Conservation (phyloP, 106 monocot species). For the Narthecium ossifragum region DNA sequence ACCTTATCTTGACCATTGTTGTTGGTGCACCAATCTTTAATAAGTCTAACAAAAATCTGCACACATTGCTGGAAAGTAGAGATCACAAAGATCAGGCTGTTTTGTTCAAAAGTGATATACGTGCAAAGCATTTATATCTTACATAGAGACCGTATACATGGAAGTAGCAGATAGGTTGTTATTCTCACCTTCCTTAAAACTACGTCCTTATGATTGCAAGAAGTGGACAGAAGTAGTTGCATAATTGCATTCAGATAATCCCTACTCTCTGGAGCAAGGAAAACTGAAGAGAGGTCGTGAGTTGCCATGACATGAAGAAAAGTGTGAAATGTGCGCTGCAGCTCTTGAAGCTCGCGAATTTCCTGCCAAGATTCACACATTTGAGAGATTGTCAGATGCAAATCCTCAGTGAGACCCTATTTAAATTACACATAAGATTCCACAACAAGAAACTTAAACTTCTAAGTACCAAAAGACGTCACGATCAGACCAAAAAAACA, state of each 20-base stretch:
- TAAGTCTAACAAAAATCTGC: slow-evolving; percentile 72
- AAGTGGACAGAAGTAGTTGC: slow-evolving; percentile 59
- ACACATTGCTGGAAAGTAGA: slow-evolving; percentile 59
- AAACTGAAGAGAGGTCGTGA: slow-evolving; percentile 75
- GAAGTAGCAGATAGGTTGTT: not conserved
- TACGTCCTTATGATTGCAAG: slow-evolving; percentile 79
- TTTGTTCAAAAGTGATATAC: too few relatives aligned
- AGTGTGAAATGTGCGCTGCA: slow-evolving; percentile 64
- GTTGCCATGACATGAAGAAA: slow-evolving; percentile 85
- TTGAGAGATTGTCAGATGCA: too few relatives aligned
- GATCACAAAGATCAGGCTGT: not conserved
- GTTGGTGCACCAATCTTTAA: slow-evolving; percentile 80
- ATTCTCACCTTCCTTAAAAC: slow-evolving; percentile 66
- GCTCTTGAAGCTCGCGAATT: slow-evolving; percentile 86
- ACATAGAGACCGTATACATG: too few relatives aligned
- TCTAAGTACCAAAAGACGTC: too few relatives aligned
- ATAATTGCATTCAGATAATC: slow-evolving; percentile 62
- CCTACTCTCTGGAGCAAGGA: slow-evolving; percentile 57
- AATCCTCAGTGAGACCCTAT: too few relatives aligned
- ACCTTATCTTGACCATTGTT: slow-evolving; percentile 80
- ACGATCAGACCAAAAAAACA: too few relatives aligned
- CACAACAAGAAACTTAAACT: too few relatives aligned
- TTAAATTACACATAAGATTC: too few relatives aligned
- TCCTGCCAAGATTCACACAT: too few relatives aligned
- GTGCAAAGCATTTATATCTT: too few relatives aligned